Evolutionary conservation across 768 basidiomycete genomes (phyloP).

Genomic region (Melanogaster broomeanus): DNA sequence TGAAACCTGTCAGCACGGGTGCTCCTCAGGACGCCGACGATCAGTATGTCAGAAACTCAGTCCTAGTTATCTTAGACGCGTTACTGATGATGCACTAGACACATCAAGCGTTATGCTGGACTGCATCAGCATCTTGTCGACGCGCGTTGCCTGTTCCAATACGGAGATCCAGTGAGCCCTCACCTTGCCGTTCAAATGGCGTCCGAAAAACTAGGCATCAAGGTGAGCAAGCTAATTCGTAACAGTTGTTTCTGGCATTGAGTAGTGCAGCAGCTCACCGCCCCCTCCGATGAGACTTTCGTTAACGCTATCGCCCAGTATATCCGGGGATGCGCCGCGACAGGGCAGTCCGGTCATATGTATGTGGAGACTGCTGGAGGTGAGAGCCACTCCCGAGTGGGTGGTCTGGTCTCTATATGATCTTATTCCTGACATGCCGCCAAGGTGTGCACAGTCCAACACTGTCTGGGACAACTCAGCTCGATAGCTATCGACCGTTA

Average conservation of each 20-base stretch:
- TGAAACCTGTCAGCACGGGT: conserved; percentile 95
- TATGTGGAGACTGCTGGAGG: conserved; percentile 97
- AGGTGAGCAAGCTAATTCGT: conserved; percentile 25
- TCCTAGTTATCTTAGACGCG: background rate
- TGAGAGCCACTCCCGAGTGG: conserved; percentile 40
- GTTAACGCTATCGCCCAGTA: conserved; percentile 63
- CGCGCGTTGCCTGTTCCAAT: conserved; percentile 77
- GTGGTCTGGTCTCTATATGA: background rate
- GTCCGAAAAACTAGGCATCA: conserved; percentile 26
- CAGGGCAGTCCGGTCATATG: conserved; percentile 49
- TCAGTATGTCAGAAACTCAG: conserved; percentile 47
- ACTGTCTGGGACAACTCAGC: conserved; percentile 78
- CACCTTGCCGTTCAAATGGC: conserved; percentile 78
- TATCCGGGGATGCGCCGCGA: conserved; percentile 53
- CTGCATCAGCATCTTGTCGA: conserved; percentile 42
- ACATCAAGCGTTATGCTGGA: conserved; percentile 58
- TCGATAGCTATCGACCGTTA: conserved; percentile 83
- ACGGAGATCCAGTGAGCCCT: conserved; percentile 89
- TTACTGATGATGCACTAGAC: conserved; percentile 44
- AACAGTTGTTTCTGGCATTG: background rate
- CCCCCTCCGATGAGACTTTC: conserved; percentile 66
- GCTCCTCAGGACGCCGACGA: conserved; percentile 81
- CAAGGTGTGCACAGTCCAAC: conserved; percentile 92
- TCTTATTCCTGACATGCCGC: conserved; percentile 4
- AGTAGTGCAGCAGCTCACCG: conserved; percentile 23